phyloP scores from a whole-genome alignment of 257 asterid genomes.

The Ballota nigra region DNA sequence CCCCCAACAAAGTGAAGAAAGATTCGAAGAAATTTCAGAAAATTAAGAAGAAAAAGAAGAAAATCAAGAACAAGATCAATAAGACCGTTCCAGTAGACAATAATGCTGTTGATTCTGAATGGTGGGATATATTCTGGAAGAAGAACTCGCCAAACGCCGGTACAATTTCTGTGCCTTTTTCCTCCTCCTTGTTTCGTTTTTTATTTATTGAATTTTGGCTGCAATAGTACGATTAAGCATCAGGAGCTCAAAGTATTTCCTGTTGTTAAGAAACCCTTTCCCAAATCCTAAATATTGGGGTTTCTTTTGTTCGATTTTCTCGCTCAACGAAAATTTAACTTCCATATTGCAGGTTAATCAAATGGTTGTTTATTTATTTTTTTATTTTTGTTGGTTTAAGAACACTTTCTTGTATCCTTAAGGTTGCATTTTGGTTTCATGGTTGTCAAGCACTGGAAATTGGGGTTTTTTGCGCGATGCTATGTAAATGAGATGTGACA shows the following conservation, averaged over 20 bases:
- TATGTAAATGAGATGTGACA: neutral
- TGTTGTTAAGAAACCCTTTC: slow-evolving; percentile 11
- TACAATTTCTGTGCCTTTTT: slow-evolving; percentile 19
- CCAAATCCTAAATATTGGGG: neutral
- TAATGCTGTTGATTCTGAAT: slow-evolving; percentile 72
- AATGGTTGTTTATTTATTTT: no score
- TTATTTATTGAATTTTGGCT: neutral
- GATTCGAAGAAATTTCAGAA: slow-evolving; percentile 57
- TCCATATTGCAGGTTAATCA: no score
- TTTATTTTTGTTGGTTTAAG: no score
- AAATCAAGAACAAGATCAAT: slow-evolving; percentile 40
- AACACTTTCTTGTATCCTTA: slow-evolving; percentile 10
- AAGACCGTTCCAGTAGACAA: slow-evolving; percentile 48
- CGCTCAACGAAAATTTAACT: neutral
- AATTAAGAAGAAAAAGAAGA: slow-evolving; percentile 60
- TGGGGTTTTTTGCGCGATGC: neutral
- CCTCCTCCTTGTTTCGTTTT: neutral
- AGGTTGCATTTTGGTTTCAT: slow-evolving; percentile 3
- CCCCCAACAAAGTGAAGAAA: slow-evolving; percentile 52
- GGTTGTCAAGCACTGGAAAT: neutral
- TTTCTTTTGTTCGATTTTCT: neutral
- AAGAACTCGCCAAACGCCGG: slow-evolving; percentile 63
- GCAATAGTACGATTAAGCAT: neutral
- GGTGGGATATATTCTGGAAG: slow-evolving; percentile 90
- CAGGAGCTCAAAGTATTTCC: neutral